A percentile compares a stretch with the other conserved stretches of the same genome.
phyloP scores from a whole-genome alignment of 139 green algal genomes.

The Dunaliella primolecta region DNA sequence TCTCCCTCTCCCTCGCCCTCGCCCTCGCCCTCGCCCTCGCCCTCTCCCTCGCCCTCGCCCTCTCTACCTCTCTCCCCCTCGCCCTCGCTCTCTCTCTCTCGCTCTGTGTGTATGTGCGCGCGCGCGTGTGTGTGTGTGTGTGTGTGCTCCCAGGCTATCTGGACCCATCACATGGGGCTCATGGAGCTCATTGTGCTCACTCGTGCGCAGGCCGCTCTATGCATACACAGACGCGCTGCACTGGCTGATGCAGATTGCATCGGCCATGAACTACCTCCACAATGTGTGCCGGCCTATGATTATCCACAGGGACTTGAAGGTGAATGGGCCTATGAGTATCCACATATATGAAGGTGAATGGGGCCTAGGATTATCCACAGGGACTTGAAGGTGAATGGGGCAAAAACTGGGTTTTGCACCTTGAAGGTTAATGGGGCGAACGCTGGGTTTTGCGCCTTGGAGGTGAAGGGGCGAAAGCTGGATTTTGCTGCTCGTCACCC shows the following conservation, averaged over 20 bases:
- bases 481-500: too few species aligned
- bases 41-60: too few species aligned
- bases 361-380: constrained; percentile 78
- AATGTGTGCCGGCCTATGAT: constrained; percentile 62
- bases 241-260: constrained; percentile 60
- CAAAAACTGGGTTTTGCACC: not conserved
- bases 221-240: constrained; percentile 52
- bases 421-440: too few species aligned
- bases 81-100: too few species aligned
- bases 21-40: too few species aligned
- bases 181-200: not conserved
- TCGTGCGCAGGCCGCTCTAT: constrained; percentile 28
- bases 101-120: not conserved
- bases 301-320: constrained; percentile 74
- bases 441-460: too few species aligned
- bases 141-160: not conserved
- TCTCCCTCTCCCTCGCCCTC: too few species aligned
- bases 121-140: not conserved
- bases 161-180: not conserved
- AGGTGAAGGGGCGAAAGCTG: too few species aligned
- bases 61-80: too few species aligned
- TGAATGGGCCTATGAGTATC: not conserved
- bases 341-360: too few species aligned
- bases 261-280: constrained; percentile 74
- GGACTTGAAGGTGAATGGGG: constrained; percentile 48